phyloP scores from a whole-genome alignment of 441 rosid genomes.

The Arabidopsis lyrata region DNA sequence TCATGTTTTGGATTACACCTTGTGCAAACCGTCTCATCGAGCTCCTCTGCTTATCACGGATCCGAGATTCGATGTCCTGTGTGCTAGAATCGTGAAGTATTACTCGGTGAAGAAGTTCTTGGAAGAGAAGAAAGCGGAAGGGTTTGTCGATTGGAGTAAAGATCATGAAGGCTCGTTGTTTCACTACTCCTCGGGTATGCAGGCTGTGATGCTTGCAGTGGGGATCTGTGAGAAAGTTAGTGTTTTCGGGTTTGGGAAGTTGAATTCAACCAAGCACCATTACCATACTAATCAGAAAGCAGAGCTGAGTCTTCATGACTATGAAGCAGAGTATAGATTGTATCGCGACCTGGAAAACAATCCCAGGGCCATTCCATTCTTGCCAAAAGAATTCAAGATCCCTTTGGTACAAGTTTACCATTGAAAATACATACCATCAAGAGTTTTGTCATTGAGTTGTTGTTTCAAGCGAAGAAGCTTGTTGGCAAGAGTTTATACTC shows the following conservation, averaged over 20 bases:
- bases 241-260: conserved; percentile 90
- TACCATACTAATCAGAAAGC: conserved; percentile 88
- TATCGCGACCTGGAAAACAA: conserved; percentile 68
- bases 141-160: conserved; percentile 64
- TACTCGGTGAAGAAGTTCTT: conserved; percentile 75
- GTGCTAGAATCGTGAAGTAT: conserved; percentile 79
- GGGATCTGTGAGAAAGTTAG: conserved; percentile 83
- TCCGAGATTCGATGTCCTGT: conserved; percentile 77
- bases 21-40: conserved; percentile 63
- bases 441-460: conserved; percentile 25
- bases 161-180: conserved; percentile 75
- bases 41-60: conserved; percentile 77
- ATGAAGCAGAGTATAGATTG: conserved; percentile 73
- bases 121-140: conserved; percentile 55
- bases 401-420: conserved; percentile 71
- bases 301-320: conserved; percentile 83
- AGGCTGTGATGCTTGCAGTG: conserved; percentile 81
- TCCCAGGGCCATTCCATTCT: conserved; percentile 73
- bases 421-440: conserved; percentile 46
- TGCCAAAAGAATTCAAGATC: conserved; percentile 65
- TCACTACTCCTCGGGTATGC: conserved; percentile 95
- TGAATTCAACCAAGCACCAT: conserved; percentile 76
- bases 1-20: conserved; percentile 76
- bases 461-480: conserved; percentile 33
- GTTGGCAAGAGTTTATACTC: conserved; percentile 9